phyloP scores from a whole-genome alignment of 345 rosid species.

The Gossypium arboreum region DNA sequence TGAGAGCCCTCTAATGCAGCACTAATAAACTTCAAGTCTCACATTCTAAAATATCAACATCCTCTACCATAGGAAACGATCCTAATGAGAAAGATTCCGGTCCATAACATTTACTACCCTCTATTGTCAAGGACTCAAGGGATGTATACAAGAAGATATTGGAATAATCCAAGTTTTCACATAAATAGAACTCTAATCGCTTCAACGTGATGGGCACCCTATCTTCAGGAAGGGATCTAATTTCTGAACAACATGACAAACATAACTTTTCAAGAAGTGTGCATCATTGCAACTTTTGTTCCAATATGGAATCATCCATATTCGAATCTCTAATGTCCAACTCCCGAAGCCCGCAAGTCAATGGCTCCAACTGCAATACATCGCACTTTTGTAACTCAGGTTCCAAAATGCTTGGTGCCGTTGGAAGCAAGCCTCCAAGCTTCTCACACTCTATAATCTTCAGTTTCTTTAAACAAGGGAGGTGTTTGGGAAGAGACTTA shows the following conservation, averaged over 20 bases:
- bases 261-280: background rate
- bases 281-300: background rate
- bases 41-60: accelerated
- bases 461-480: background rate
- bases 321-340: background rate
- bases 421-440: background rate
- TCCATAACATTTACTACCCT: too few relatives aligned
- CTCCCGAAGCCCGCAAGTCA: background rate
- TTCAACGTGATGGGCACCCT: background rate
- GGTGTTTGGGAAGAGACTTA: background rate
- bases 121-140: too few relatives aligned
- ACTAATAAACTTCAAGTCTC: background rate
- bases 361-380: background rate
- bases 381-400: background rate
- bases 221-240: background rate
- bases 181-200: background rate
- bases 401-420: background rate
- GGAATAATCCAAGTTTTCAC: background rate
- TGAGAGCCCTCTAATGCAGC: background rate
- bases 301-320: background rate
- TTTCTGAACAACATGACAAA: background rate
- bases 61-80: background rate
- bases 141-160: too few relatives aligned
- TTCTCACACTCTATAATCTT: background rate
- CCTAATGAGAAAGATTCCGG: background rate